Evolutionary conservation across 2,329 filamentous ascomycete genomes (phyloP).

Genomic region (Phaeosphaeriaceae sp.): DNA sequence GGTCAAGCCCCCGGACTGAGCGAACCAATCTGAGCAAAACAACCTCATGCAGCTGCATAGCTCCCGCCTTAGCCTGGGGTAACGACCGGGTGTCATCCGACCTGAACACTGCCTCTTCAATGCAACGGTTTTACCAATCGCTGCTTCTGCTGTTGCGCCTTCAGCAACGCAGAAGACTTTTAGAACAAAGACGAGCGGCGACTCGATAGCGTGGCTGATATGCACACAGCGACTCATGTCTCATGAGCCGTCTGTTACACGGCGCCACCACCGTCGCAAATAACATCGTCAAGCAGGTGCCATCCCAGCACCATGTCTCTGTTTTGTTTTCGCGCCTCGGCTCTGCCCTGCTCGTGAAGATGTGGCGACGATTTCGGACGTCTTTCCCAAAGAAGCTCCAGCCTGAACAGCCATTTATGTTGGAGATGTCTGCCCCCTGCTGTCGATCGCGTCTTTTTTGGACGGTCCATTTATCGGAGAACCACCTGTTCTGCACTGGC

Average conservation of each 20-base stretch:
- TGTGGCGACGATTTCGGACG: constrained; percentile 44
- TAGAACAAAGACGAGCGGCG: constrained; percentile 14
- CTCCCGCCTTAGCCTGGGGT: constrained; percentile 9
- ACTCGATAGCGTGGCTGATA: constrained; percentile 11
- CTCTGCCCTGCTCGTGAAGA: constrained; percentile 16
- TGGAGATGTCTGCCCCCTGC: constrained; percentile 20
- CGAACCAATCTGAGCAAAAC: constrained; percentile 1
- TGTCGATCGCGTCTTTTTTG: constrained; percentile 34
- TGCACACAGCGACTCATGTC: constrained; percentile 9
- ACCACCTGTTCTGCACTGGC: constrained; percentile 25
- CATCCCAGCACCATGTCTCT: constrained; percentile 16
- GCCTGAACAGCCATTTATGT: constrained; percentile 25
- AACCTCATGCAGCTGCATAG: neutral
- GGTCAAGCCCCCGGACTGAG: neutral
- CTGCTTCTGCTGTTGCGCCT: constrained; percentile 10
- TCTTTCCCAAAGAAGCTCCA: constrained; percentile 34
- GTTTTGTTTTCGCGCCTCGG: constrained; percentile 28
- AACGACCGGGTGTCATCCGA: constrained; percentile 7
- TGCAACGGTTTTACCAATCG: constrained; percentile 18
- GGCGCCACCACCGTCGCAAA: neutral
- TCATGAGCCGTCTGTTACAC: constrained; percentile 9
- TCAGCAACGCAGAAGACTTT: constrained; percentile 7
- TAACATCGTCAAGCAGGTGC: constrained; percentile 25
- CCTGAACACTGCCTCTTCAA: constrained; percentile 10
- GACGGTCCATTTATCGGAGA: constrained; percentile 25